A percentile compares a stretch with the other conserved stretches of the same genome.
Conservation (phyloP, 345 rosid genomes). For the Dimocarpus longan region DNA sequence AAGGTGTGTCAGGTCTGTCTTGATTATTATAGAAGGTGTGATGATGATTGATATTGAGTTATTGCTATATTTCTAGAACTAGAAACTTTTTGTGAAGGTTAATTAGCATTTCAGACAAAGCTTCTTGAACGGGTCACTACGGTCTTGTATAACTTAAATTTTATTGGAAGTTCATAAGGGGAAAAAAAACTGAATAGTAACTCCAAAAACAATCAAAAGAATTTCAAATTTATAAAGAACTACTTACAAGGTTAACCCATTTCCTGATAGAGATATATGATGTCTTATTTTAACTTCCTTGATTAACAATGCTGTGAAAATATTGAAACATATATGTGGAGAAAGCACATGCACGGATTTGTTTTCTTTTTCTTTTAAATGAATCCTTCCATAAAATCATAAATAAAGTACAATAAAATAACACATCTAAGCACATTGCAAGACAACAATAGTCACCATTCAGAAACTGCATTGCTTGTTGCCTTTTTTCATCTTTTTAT, state of each 20-base stretch:
- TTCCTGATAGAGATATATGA: neutral
- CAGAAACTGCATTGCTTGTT: neutral
- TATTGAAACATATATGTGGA: neutral
- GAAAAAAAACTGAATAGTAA: neutral
- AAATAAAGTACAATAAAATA: no score
- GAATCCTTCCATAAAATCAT: neutral
- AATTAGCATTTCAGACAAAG: neutral
- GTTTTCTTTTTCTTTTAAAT: neutral
- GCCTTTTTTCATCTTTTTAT: neutral
- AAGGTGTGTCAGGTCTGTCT: neutral
- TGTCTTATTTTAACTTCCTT: neutral
- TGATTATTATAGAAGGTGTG: neutral
- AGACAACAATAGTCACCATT: neutral
- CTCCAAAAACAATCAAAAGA: neutral
- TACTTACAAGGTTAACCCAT: neutral
- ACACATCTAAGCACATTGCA: neutral
- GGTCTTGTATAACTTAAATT: neutral
- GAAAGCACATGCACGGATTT: neutral
- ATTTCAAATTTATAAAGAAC: neutral
- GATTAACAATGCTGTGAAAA: neutral
- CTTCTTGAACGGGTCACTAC: constrained; percentile 5
- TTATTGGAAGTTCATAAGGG: neutral
- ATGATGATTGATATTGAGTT: neutral
- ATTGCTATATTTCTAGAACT: neutral
- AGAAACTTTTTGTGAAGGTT: neutral